Percentiles rank a stretch among this genome's conserved stretches.
These are phyloP conservation scores for Hexamita inflata DNA, from an alignment of 208 protist species.

Conservation along the genomic window DNA sequence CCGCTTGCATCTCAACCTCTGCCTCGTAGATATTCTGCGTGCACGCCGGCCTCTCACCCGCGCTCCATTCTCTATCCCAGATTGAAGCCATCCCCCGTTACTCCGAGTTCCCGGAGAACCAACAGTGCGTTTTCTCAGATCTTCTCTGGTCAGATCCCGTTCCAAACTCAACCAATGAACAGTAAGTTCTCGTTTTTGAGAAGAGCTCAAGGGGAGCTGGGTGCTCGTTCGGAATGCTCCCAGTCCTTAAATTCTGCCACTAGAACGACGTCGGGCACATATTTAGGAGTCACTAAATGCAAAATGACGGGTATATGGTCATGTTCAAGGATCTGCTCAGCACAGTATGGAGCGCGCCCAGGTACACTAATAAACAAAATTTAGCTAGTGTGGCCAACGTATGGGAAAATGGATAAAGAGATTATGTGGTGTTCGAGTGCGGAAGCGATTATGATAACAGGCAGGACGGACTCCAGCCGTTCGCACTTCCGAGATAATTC, in stretches of 20 bases:
- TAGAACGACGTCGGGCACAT: slow-evolving; percentile 59
- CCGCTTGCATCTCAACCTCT: neutral
- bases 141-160: slow-evolving; percentile 34
- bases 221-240: slow-evolving; percentile 55
- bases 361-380: slow-evolving; percentile 59
- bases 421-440: slow-evolving; percentile 23
- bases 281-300: slow-evolving; percentile 60
- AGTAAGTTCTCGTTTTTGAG: slow-evolving; percentile 19
- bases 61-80: slow-evolving; percentile 17
- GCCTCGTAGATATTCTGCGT: slow-evolving; percentile 58
- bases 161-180: no score
- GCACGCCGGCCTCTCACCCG: slow-evolving; percentile 40
- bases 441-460: slow-evolving; percentile 6
- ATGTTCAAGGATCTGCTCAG: slow-evolving; percentile 51
- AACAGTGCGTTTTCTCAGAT: slow-evolving; percentile 28
- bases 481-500: no score
- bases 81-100: slow-evolving; percentile 30
- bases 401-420: neutral
- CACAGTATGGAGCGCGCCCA: slow-evolving; percentile 89
- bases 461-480: no score
- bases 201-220: slow-evolving; percentile 51
- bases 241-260: slow-evolving; percentile 56
- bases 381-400: slow-evolving; percentile 1
- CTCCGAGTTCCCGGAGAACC: slow-evolving; percentile 30
- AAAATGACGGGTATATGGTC: slow-evolving; percentile 60